Conservation (phyloP, 2,329 filamentous ascomycete genomes). For the Elsinoe perseae region DNA sequence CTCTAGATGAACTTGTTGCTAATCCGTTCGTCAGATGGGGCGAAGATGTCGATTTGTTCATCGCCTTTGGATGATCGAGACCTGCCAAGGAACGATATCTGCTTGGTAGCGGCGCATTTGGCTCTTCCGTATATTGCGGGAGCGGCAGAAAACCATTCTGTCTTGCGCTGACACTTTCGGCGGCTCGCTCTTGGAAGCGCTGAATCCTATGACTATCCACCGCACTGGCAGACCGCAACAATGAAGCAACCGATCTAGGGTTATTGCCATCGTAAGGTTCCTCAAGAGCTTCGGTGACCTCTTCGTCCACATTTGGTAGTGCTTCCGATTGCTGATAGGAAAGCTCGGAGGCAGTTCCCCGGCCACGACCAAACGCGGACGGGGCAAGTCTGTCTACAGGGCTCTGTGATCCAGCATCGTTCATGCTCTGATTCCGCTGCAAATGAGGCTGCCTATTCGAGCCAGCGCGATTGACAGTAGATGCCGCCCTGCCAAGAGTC, state of each 20-base stretch:
- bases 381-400: constrained; percentile 7
- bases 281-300: constrained; percentile 25
- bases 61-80: constrained; percentile 24
- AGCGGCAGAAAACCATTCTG: constrained; percentile 77
- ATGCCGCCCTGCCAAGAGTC: constrained; percentile 29
- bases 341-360: constrained; percentile 14
- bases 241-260: constrained; percentile 27
- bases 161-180: constrained; percentile 48
- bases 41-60: constrained; percentile 5
- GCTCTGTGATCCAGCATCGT: neutral
- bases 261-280: constrained; percentile 30
- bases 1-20: neutral
- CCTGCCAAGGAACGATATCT: constrained; percentile 32
- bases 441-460: constrained; percentile 2
- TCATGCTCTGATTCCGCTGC: constrained; percentile 1
- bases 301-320: constrained; percentile 30
- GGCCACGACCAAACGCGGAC: constrained; percentile 10
- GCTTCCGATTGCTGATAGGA: constrained; percentile 17
- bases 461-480: constrained; percentile 22
- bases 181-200: constrained; percentile 46
- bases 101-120: constrained; percentile 32
- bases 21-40: neutral
- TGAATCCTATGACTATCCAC: constrained; percentile 64
- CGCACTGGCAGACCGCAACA: constrained; percentile 47
- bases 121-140: constrained; percentile 64